Conservation (phyloP, 1,284 basidiomycete genomes). For the Melampsora americana region DNA sequence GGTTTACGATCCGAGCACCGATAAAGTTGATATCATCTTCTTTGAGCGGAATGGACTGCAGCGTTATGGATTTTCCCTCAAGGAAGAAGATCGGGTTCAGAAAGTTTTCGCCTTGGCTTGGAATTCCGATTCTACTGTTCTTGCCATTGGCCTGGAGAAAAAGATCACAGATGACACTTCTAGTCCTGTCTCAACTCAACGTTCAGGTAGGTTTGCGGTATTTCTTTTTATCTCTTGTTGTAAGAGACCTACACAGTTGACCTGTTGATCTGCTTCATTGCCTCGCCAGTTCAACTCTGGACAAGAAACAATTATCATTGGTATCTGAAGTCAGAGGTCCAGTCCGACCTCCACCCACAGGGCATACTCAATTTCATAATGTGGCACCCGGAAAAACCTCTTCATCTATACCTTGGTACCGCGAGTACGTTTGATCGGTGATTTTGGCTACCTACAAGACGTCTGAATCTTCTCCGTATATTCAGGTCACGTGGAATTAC, state of each 20-base stretch:
- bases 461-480: slow-evolving; percentile 48
- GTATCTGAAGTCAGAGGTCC: slow-evolving; percentile 86
- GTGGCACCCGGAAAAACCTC: slow-evolving; percentile 83
- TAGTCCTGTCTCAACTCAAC: slow-evolving; percentile 54
- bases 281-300: slow-evolving; percentile 78
- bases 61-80: slow-evolving; percentile 80
- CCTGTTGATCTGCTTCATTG: not conserved
- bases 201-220: slow-evolving; percentile 20
- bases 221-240: not conserved
- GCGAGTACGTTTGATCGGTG: slow-evolving; percentile 4
- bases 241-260: not conserved
- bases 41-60: slow-evolving; percentile 91
- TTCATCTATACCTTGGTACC: slow-evolving; percentile 69
- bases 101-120: slow-evolving; percentile 73
- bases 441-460: slow-evolving; percentile 58
- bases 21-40: slow-evolving; percentile 74
- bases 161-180: slow-evolving; percentile 65
- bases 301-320: slow-evolving; percentile 88
- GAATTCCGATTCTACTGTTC: slow-evolving; percentile 82
- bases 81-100: slow-evolving; percentile 61
- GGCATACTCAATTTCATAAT: slow-evolving; percentile 65
- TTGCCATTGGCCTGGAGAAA: slow-evolving; percentile 77
- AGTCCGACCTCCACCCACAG: slow-evolving; percentile 50
- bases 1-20: slow-evolving; percentile 69
- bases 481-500: slow-evolving; percentile 62